These are phyloP conservation scores for Solanum chaucha DNA, from an alignment of 257 asterid species.

Conservation along the genomic window DNA sequence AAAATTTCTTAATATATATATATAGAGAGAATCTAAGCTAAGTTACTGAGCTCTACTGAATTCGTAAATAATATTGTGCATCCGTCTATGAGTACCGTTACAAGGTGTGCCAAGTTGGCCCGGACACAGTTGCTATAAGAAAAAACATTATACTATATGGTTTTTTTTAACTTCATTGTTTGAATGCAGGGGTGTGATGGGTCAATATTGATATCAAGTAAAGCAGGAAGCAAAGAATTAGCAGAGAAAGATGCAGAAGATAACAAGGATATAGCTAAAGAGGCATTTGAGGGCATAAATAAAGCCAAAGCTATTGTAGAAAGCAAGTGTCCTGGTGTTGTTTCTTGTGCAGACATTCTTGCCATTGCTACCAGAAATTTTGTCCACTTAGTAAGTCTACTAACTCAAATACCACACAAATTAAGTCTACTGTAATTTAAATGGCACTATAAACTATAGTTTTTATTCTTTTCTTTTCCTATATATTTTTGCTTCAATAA, in stretches of 20 bases:
- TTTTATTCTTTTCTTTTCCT: not conserved
- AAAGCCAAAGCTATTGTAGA: constrained; percentile 71
- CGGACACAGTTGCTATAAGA: not conserved
- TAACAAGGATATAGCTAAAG: constrained; percentile 62
- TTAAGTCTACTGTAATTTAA: not conserved
- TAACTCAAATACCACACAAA: not conserved
- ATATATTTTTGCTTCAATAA: not conserved
- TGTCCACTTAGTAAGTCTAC: constrained; percentile 63
- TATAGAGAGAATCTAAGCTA: not conserved
- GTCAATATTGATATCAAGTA: constrained; percentile 54
- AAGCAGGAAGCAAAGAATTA: constrained; percentile 49
- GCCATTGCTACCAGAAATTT: constrained; percentile 92
- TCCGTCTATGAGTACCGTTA: not conserved
- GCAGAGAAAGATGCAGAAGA: constrained; percentile 83
- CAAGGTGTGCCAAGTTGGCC: not conserved
- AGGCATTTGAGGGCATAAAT: constrained; percentile 59
- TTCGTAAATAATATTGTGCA: not conserved
- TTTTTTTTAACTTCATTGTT: not conserved
- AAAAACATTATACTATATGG: not conserved
- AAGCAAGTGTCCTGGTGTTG: constrained; percentile 84
- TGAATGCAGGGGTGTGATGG: constrained; percentile 77
- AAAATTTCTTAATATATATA: not conserved
- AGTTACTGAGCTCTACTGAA: not conserved
- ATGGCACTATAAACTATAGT: too few species aligned
- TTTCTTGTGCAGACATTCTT: constrained; percentile 90